Percentiles rank a stretch among this genome's conserved stretches.
Conservation (phyloP, 495 filamentous ascomycete species). For the Lentithecium fluviatile region DNA sequence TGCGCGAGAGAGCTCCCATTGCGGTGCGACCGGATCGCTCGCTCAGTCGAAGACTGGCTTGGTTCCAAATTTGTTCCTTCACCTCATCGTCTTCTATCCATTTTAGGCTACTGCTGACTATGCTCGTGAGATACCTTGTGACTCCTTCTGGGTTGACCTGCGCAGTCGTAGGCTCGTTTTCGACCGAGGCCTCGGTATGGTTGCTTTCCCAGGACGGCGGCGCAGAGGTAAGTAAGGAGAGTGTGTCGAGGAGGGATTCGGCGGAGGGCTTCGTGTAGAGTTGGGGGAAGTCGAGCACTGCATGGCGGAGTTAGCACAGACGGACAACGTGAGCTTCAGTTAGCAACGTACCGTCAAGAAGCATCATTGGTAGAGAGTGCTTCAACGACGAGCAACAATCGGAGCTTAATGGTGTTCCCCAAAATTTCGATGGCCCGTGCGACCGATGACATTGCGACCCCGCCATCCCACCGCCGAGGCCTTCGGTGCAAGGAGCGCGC, state of each 20-base stretch:
- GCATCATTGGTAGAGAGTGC: conserved; percentile 1
- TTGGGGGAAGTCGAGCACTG: conserved; percentile 52
- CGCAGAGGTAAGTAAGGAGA: conserved; percentile 41
- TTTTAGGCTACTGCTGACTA: conserved; percentile 68
- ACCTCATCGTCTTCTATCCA: conserved; percentile 75
- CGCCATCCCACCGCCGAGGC: background rate
- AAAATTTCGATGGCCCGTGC: background rate
- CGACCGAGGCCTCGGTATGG: conserved; percentile 3
- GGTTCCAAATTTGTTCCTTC: conserved; percentile 74
- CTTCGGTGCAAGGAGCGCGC: background rate
- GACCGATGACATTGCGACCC: background rate
- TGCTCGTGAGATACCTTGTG: conserved; percentile 64
- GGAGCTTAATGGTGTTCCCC: too few species aligned
- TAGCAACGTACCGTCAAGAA: conserved; percentile 13
- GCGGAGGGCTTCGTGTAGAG: conserved; percentile 49
- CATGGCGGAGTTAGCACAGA: background rate
- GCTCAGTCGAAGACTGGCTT: conserved; percentile 71
- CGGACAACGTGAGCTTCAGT: background rate
- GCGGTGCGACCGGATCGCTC: conserved; percentile 83
- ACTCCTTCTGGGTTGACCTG: conserved; percentile 42
- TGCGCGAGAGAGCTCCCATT: conserved; percentile 74
- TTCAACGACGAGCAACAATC: background rate
- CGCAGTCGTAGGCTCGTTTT: background rate
- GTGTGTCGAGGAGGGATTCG: conserved; percentile 40
- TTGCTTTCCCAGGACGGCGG: conserved; percentile 48